A percentile compares a stretch with the other conserved stretches of the same genome.
These are phyloP conservation scores for Hura crepitans DNA, from an alignment of 441 rosid species.

Conservation along the genomic window DNA sequence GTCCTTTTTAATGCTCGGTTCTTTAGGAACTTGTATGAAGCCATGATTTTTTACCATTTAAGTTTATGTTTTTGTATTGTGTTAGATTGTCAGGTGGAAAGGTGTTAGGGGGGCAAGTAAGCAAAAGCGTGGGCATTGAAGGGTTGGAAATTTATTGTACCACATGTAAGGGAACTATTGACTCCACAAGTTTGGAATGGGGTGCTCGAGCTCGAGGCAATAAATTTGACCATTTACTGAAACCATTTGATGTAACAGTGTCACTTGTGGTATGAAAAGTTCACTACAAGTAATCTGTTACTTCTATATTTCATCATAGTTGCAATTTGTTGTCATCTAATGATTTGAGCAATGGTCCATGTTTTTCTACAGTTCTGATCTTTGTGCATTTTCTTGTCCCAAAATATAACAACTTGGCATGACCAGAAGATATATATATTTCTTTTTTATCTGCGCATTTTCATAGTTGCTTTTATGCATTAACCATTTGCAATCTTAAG, in stretches of 20 bases:
- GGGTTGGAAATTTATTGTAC: conserved; percentile 76
- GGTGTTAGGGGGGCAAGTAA: conserved; percentile 61
- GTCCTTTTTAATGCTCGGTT: background rate
- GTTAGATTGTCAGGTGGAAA: conserved; percentile 43
- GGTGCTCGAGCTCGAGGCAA: too few relatives aligned
- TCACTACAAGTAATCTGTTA: conserved; percentile 8
- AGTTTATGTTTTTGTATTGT: conserved; percentile 12
- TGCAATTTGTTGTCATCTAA: background rate
- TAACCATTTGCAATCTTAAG: background rate
- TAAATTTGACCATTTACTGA: conserved; percentile 47
- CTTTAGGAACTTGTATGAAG: background rate
- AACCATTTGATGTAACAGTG: conserved; percentile 53
- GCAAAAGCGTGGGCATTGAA: conserved; percentile 61
- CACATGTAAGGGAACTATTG: conserved; percentile 37
- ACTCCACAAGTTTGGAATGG: conserved; percentile 36
- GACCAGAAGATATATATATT: background rate
- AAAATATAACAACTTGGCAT: background rate
- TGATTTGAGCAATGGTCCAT: background rate
- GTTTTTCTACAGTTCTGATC: background rate
- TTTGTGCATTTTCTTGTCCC: background rate
- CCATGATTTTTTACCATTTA: conserved; percentile 2
- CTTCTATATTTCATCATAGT: conserved; percentile 1
- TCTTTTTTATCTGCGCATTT: background rate
- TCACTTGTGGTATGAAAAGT: conserved; percentile 59
- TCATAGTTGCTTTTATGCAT: background rate